Evolutionary conservation across 208 protist genomes (phyloP).

Genomic region (Acanthamoeba quina): DNA sequence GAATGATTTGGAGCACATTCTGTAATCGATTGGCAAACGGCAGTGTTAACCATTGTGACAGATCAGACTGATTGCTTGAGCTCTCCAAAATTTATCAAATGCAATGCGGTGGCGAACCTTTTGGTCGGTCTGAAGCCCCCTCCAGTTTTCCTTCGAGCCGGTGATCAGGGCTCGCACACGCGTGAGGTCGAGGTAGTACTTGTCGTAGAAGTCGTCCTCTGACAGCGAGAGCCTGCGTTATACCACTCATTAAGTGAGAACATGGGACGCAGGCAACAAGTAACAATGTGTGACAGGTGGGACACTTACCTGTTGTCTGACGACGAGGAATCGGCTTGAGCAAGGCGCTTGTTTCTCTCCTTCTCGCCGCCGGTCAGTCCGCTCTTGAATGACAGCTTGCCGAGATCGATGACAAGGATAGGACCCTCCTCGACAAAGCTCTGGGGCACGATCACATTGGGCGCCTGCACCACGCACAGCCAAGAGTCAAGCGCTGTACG

Average conservation of each 20-base stretch:
- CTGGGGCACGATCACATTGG: slow-evolving; percentile 46
- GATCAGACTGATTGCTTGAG: too few relatives aligned
- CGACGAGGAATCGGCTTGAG: not conserved
- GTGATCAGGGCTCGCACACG: slow-evolving; percentile 51
- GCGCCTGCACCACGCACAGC: not conserved
- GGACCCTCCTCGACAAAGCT: slow-evolving; percentile 52
- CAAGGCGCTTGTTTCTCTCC: slow-evolving; percentile 58
- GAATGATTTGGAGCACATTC: slow-evolving; percentile 58
- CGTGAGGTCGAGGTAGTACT: slow-evolving; percentile 33
- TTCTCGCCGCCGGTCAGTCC: slow-evolving; percentile 12
- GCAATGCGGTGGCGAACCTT: not conserved
- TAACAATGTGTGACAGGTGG: not conserved
- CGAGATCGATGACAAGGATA: slow-evolving; percentile 51
- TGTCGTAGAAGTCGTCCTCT: slow-evolving; percentile 67
- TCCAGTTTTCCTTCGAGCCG: not conserved
- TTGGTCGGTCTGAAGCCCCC: not conserved
- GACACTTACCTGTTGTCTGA: not conserved
- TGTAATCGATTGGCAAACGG: not conserved
- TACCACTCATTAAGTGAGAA: not conserved
- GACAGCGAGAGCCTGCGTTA: not conserved
- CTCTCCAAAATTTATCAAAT: too few relatives aligned
- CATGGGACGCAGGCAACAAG: not conserved
- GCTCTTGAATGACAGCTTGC: slow-evolving; percentile 53
- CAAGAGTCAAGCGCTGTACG: too few relatives aligned
- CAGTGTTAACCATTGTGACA: not conserved